Conservation (phyloP, 371 early-diverging fungal genomes). For the Cokeromyces recurvatus region DNA sequence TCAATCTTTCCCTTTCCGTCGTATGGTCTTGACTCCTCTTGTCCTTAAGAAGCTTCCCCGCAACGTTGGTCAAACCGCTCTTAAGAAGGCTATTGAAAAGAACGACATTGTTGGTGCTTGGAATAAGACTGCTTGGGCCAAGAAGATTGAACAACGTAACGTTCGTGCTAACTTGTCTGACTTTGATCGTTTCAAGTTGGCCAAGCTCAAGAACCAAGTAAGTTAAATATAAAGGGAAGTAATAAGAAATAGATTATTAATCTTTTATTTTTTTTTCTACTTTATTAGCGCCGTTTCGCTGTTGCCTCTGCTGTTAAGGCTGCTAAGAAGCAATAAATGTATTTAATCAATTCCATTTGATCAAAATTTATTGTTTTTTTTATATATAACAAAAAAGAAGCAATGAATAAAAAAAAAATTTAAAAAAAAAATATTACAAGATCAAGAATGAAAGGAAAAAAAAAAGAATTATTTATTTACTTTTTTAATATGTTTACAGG, state of each 20-base stretch:
- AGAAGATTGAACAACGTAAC: constrained; percentile 84
- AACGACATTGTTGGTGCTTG: constrained; percentile 75
- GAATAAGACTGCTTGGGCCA: constrained; percentile 89
- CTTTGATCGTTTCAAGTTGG: constrained; percentile 97
- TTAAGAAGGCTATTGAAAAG: constrained; percentile 85
- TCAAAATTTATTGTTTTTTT: not conserved
- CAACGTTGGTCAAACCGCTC: constrained; percentile 67
- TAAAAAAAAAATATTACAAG: constrained; percentile 1
- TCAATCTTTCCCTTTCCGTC: constrained; percentile 83
- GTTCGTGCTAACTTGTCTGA: constrained; percentile 82
- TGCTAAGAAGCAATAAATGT: constrained; percentile 42
- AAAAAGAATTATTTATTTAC: not conserved
- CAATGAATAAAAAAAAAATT: constrained; percentile 5
- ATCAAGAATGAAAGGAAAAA: too few relatives aligned
- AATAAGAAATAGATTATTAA: not conserved
- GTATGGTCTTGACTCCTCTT: constrained; percentile 85
- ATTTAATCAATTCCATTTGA: not conserved
- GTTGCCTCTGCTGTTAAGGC: constrained; percentile 36
- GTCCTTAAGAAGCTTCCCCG: constrained; percentile 87
- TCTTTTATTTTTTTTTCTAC: constrained; percentile 1
- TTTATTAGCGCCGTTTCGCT: constrained; percentile 40
- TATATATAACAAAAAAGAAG: not conserved
- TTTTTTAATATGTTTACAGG: constrained; percentile 1
- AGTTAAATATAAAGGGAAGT: constrained; percentile 1
- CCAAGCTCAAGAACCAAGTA: constrained; percentile 80